Evolutionary conservation across 441 rosid species (phyloP).

Genomic region (Pelargonium australe): DNA sequence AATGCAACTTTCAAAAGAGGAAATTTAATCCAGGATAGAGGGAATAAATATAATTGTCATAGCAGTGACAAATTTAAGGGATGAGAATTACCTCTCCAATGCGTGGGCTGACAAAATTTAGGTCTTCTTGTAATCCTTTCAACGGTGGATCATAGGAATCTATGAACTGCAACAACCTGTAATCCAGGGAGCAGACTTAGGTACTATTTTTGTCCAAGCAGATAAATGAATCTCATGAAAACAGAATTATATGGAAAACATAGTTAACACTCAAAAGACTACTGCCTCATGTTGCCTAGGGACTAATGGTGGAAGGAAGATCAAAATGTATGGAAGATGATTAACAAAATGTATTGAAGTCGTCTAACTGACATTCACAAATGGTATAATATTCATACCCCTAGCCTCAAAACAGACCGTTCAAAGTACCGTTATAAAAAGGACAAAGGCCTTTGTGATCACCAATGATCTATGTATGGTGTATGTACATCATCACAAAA

Average conservation of each 20-base stretch:
- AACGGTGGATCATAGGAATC: slow-evolving; percentile 97
- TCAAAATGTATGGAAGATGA: neutral
- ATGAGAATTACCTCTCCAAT: slow-evolving; percentile 82
- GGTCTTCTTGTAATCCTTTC: slow-evolving; percentile 97
- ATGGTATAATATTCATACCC: neutral
- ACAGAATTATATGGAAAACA: neutral
- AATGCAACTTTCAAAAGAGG: neutral
- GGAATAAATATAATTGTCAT: neutral
- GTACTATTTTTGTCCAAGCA: neutral
- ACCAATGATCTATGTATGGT: neutral
- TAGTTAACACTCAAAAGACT: neutral
- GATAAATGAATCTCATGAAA: neutral
- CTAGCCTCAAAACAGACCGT: neutral
- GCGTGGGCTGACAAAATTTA: slow-evolving; percentile 97
- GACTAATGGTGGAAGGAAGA: neutral
- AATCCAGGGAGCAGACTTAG: slow-evolving; percentile 20
- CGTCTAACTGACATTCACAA: neutral
- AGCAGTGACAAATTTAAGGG: slow-evolving; percentile 10
- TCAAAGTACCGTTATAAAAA: neutral
- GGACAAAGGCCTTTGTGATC: neutral
- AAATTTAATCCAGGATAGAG: neutral
- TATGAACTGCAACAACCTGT: slow-evolving; percentile 90
- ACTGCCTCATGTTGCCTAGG: neutral
- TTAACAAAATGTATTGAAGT: neutral
- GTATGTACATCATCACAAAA: neutral